Percentiles rank a stretch among this genome's conserved stretches.
These are phyloP conservation scores for Allium fistulosum DNA, from an alignment of 106 monocot species.

Conservation along the genomic window DNA sequence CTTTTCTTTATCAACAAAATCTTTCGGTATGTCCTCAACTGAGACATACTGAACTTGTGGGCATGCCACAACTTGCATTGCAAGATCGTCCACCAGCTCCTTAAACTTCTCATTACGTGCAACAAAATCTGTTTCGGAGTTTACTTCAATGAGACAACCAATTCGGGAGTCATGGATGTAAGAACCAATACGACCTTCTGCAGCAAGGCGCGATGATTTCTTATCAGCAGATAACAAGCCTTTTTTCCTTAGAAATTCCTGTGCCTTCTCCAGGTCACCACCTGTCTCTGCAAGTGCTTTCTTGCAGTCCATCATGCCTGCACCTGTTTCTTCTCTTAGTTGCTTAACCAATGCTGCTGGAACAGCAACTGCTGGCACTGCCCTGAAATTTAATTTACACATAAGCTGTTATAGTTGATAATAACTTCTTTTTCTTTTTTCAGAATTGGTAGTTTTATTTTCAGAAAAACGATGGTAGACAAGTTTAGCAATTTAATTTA, in stretches of 20 bases:
- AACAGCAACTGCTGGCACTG: slow-evolving; percentile 36
- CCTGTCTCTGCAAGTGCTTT: slow-evolving; percentile 70
- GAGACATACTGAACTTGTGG: slow-evolving; percentile 66
- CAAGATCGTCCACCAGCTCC: slow-evolving; percentile 65
- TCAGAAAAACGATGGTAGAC: neutral
- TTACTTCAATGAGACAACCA: slow-evolving; percentile 75
- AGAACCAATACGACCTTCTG: slow-evolving; percentile 66
- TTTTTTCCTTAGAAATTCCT: slow-evolving; percentile 85
- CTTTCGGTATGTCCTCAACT: slow-evolving; percentile 58
- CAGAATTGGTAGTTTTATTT: neutral
- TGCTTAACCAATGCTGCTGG: slow-evolving; percentile 77
- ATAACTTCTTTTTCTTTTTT: neutral
- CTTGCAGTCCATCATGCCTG: slow-evolving; percentile 99
- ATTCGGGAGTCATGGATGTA: slow-evolving; percentile 87
- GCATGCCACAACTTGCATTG: slow-evolving; percentile 85
- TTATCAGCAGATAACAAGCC: slow-evolving; percentile 88
- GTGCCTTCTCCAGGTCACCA: slow-evolving; percentile 74
- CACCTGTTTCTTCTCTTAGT: slow-evolving; percentile 88
- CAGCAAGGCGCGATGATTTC: slow-evolving; percentile 79
- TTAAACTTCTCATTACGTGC: slow-evolving; percentile 77
- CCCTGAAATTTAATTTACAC: slow-evolving; percentile 11
- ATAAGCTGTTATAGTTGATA: neutral
- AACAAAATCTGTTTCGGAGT: slow-evolving; percentile 85
- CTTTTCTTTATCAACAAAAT: slow-evolving; percentile 53
- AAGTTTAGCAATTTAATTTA: neutral